Evolutionary conservation across 257 asterid genomes (phyloP), one percentile per base, ranked within the genome.

Genomic region (Gynochthodes officinalis): DNA sequence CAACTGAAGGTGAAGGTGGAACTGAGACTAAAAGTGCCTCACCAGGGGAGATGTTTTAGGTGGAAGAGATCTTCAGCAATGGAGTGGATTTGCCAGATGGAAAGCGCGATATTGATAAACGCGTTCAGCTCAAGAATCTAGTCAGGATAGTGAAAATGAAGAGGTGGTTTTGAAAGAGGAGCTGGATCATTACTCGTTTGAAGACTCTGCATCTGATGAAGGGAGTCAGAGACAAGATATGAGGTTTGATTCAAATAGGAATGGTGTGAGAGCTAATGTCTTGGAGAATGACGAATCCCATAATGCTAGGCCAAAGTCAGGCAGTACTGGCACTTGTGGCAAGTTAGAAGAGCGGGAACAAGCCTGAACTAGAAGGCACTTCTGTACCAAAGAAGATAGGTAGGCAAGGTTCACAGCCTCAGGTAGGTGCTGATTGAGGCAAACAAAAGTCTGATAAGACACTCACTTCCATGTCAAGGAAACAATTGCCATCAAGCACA

Each of bases 171-270:
- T 75, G 84, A 91, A 82, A 78, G 96, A 88, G 70, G 93, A 87
- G 71, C 46, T 55, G 69, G 92, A 90, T 71, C 82, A 79, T 71
- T 93, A 89, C 75, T 82, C 97, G 62, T 95, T 86, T 82, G 88
- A 95, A 89, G 98, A 95, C 77, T 92, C 94, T 74, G 78, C 96
- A 60, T 81, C 91, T n/a, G 94, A 87, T 60, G 98, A 86, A 72
- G 88, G n/a, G 58, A 85, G 72, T 75, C 85, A 73, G 57, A 78
- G 80, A 75, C 89, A 78, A 44, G 81, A 64, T 64, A 67, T 52
- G 30, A 74, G 76, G 68, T 50, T 67, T 73, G 80, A 73, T 50
- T 77, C 61, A 69, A 54, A 53, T 69, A 68, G 67, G 75, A 73
- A 75, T 73, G 79, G 64, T 13, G 58, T 67, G 30, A 74, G 37